Base-by-base conservation (phyloP, 768 basidiomycete species). In the Boletus rubroflammeus region DNA sequence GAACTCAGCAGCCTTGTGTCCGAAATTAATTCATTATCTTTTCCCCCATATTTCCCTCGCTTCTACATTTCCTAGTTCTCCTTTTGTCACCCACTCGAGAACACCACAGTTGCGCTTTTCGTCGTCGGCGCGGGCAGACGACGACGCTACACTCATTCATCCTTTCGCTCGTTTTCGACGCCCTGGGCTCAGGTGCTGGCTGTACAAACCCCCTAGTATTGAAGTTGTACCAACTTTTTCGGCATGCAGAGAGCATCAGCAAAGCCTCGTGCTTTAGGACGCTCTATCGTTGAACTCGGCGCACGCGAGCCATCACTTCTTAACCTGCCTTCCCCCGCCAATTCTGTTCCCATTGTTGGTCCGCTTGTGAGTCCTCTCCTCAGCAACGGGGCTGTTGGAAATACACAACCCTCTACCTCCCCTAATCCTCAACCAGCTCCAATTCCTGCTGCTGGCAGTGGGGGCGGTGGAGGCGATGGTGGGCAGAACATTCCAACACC, bases 291-390 rank as follows among this genome's bases (percentile, higher is more conserved):
- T 42, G 56, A 48, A 25, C 65, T 74, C 32, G 61, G 72, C 10
- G 69, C 67, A 45, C 76, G 79, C 55, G 68, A 70, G 17, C 76
- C 77, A 34, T 57, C 69, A 2, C 74, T 76, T 56, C 64, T 76
- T 38, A 69, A 71, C 34, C 60, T 76, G 3, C 68, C 75, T 31
- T 56, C 76, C 25, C 7, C 48, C 26, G 7, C 52, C 23, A 8
- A 34, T 52, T 70, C 75, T 8, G 62, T 79, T 35, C 76, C 80
- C 3, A 45, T 80, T 28, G 59, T 77, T 29, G 64, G 65, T n/a
- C 68, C 73, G 3, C 29, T 81, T 17, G 48, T 75, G 35, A 67
- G 56, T 21, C 65, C 75, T 23, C 26, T 80, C 31, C 36, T 78
- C 26, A 67, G 62, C 25, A 67, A 64, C 11, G 59, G 51, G 40